Conservation (phyloP, 202 grass and related monocot species). For the Saccharum hybrid region DNA sequence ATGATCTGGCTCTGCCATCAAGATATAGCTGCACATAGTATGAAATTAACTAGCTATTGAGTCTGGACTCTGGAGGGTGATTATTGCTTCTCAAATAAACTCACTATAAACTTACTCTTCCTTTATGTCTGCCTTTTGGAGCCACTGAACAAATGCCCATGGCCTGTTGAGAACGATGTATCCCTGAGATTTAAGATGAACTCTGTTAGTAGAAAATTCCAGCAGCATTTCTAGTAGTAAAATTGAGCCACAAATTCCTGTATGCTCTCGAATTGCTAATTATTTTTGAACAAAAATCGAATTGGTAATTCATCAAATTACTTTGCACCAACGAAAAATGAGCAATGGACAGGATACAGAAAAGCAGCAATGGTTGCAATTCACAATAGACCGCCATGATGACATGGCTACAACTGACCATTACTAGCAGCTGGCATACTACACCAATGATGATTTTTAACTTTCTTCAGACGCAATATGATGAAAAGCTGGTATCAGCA, state of each 20-base stretch:
- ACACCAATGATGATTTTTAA: slow-evolving; percentile 9
- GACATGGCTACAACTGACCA: neutral
- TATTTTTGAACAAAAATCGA: slow-evolving; percentile 5
- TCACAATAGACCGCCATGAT: neutral
- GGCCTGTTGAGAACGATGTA: slow-evolving; percentile 98
- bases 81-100: slow-evolving; percentile 2
- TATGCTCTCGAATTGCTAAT: neutral
- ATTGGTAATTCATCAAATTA: neutral
- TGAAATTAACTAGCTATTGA: slow-evolving; percentile 28
- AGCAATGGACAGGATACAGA: neutral
- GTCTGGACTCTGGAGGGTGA: neutral
- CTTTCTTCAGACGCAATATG: slow-evolving; percentile 38
- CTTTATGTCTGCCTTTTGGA: slow-evolving; percentile 73
- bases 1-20: slow-evolving; percentile 98
- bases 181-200: slow-evolving; percentile 62
- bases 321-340: neutral
- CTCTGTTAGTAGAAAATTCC: slow-evolving; percentile 32
- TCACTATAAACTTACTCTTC: slow-evolving; percentile 69
- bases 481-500: slow-evolving; percentile 28
- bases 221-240: slow-evolving; percentile 1
- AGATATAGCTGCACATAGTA: slow-evolving; percentile 74
- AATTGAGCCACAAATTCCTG: neutral
- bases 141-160: slow-evolving; percentile 99
- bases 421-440: slow-evolving; percentile 4
- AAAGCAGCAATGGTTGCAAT: neutral